These are phyloP conservation scores for Beauveria sp. DNA, from an alignment of 2,329 filamentous ascomycete genomes.

Conservation along the genomic window DNA sequence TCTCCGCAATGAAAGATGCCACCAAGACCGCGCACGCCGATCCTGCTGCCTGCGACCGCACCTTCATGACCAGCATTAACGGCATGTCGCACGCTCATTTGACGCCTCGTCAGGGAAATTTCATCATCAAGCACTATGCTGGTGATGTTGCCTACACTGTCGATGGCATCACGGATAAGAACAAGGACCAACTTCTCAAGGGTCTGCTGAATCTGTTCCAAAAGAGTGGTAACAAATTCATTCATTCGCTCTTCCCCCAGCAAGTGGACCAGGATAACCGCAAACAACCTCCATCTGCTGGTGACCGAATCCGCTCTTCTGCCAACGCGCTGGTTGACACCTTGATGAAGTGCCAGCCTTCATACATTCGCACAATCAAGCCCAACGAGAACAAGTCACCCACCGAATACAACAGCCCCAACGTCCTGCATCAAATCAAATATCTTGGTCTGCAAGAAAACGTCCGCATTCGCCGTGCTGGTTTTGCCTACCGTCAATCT, in stretches of 20 bases:
- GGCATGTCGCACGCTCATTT: constrained; percentile 88
- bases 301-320: constrained; percentile 90
- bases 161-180: constrained; percentile 98
- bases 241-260: constrained; percentile 84
- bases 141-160: constrained; percentile 93
- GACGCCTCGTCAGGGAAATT: constrained; percentile 84
- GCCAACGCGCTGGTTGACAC: constrained; percentile 93
- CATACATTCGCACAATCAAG: constrained; percentile 98
- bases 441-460: constrained; percentile 99
- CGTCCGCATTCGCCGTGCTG: constrained; percentile 90
- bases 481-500: constrained; percentile 92
- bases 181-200: constrained; percentile 95
- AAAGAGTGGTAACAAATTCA: constrained; percentile 74
- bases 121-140: constrained; percentile 98
- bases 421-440: constrained; percentile 97
- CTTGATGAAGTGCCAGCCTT: constrained; percentile 93
- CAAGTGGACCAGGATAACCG: constrained; percentile 95
- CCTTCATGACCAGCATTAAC: constrained; percentile 89
- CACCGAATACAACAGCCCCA: constrained; percentile 81
- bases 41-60: constrained; percentile 85
- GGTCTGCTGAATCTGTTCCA: constrained; percentile 83
- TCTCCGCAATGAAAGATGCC: constrained; percentile 93
- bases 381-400: constrained; percentile 98
- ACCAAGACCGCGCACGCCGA: constrained; percentile 98
- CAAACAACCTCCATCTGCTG: constrained; percentile 85